These are phyloP conservation scores for Oxyria digyna DNA, from an alignment of 148 eudicot genomes.

Conservation along the genomic window DNA sequence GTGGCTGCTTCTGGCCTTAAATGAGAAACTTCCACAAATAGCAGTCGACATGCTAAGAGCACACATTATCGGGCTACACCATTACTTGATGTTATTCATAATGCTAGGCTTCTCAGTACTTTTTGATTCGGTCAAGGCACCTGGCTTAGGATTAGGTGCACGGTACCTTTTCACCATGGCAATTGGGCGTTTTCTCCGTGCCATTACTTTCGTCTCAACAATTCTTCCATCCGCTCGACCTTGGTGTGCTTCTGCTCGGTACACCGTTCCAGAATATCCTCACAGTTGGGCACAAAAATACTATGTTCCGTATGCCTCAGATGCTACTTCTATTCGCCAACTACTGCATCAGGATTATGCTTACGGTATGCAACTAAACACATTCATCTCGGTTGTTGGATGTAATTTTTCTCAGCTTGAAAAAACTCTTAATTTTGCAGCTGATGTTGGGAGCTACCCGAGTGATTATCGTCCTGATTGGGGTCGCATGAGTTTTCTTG, in stretches of 20 bases:
- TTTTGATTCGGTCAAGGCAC: conserved; percentile 82
- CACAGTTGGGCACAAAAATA: conserved; percentile 96
- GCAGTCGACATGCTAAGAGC: conserved; percentile 80
- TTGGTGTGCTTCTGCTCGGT: conserved; percentile 90
- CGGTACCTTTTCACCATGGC: conserved; percentile 96
- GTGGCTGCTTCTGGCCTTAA: conserved; percentile 77
- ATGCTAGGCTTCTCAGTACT: conserved; percentile 93
- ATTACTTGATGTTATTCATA: conserved; percentile 86
- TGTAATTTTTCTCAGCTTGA: background rate
- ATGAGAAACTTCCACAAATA: conserved; percentile 70
- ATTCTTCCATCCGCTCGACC: conserved; percentile 93
- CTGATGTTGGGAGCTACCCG: conserved; percentile 29
- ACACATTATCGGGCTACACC: conserved; percentile 75
- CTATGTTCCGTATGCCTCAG: conserved; percentile 83
- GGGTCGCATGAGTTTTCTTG: conserved; percentile 83
- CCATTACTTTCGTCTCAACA: conserved; percentile 66
- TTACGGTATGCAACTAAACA: conserved; percentile 35
- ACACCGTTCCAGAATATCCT: conserved; percentile 61
- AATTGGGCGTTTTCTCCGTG: conserved; percentile 76
- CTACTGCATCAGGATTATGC: conserved; percentile 53
- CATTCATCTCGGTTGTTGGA: background rate
- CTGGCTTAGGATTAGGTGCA: conserved; percentile 95
- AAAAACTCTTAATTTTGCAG: conserved; percentile 29
- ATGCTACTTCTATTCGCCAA: conserved; percentile 51
- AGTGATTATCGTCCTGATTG: conserved; percentile 74